These are phyloP conservation scores for Neofusicoccum kwambonambiense DNA, from an alignment of 2,329 filamentous ascomycete species.

Conservation along the genomic window DNA sequence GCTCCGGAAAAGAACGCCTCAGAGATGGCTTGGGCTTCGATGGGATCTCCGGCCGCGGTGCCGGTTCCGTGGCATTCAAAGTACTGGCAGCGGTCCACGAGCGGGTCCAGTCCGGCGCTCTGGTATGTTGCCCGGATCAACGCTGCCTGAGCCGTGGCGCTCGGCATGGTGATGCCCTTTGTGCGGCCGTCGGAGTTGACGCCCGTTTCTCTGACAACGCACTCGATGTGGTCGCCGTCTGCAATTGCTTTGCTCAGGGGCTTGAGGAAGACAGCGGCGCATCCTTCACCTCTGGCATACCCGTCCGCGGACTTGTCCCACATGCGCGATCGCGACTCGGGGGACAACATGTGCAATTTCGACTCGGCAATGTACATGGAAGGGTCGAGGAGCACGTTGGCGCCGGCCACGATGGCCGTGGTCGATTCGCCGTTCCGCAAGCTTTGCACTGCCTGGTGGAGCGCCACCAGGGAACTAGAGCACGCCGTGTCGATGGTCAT, in stretches of 20 bases:
- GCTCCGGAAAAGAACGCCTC: background rate
- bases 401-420: background rate
- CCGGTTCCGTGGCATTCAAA: slow-evolving; percentile 37
- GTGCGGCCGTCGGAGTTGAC: slow-evolving; percentile 36
- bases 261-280: slow-evolving; percentile 51
- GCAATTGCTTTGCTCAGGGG: slow-evolving; percentile 45
- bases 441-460: slow-evolving; percentile 23
- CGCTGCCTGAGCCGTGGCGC: slow-evolving; percentile 28
- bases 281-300: slow-evolving; percentile 40
- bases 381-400: slow-evolving; percentile 4
- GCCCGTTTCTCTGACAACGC: slow-evolving; percentile 30
- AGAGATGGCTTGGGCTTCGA: slow-evolving; percentile 22
- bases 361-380: slow-evolving; percentile 20
- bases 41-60: slow-evolving; percentile 17
- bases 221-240: slow-evolving; percentile 44
- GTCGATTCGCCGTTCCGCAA: background rate
- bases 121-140: slow-evolving; percentile 35
- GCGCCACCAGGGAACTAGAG: slow-evolving; percentile 23
- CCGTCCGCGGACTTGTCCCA: slow-evolving; percentile 23
- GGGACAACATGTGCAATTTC: slow-evolving; percentile 27
- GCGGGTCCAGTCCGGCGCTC: slow-evolving; percentile 33
- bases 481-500: slow-evolving; percentile 32
- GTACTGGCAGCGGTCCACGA: slow-evolving; percentile 24
- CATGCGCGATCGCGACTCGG: slow-evolving; percentile 29
- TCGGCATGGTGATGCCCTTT: slow-evolving; percentile 27